Base-by-base conservation (phyloP, 2,329 filamentous ascomycete species). In the Neonectria faginata region DNA sequence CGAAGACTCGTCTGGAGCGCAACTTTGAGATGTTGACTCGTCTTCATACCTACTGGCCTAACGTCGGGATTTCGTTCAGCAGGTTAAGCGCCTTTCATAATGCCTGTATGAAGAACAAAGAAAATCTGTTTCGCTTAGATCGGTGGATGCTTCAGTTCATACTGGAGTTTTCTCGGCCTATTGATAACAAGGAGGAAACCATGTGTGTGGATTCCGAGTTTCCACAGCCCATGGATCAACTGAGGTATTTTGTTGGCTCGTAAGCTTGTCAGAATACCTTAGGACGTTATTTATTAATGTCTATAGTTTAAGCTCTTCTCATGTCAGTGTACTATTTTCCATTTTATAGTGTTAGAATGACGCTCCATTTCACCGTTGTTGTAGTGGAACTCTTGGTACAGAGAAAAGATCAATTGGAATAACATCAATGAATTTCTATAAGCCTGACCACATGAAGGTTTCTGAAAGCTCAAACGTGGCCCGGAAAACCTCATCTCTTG, bases 21-120 rank as follows among this genome's bases (percentile, higher is more conserved):
- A 85, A 85, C 60, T 85, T 84, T 60, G 74, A 79, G 65, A 79
- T 82, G 18, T 69, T 85, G n/a, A 78, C 79, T 0, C 70, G 76
- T 8, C 66, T 85, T 39, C 72, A 79, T 36, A 73, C 69, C 2
- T 80, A 79, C 60, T 84, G 82, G 82, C 78, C 80, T 0, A 60
- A 55, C 39, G 44, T 64, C 8, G 44, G 53, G 2, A 57, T 56
- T 16, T 60, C 64, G 0, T 64, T 66, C 36, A 64, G 54, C 31
- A 53, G 60, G 5, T 47, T 67, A 2, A 18, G 60, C 16, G 42
- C 62, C 22, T 67, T 67, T 36, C 64, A 66, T 27, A 58, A 63
- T 14, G 66, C 64, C 27, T 67, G 64, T 25, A 36, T 66, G 8
- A 14, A 54, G 3, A 56, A 51, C 14, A 56, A 57, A 20, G 55